Conservation (phyloP, 352 stramenopile species). For the Phytophthora chlamydospora region DNA sequence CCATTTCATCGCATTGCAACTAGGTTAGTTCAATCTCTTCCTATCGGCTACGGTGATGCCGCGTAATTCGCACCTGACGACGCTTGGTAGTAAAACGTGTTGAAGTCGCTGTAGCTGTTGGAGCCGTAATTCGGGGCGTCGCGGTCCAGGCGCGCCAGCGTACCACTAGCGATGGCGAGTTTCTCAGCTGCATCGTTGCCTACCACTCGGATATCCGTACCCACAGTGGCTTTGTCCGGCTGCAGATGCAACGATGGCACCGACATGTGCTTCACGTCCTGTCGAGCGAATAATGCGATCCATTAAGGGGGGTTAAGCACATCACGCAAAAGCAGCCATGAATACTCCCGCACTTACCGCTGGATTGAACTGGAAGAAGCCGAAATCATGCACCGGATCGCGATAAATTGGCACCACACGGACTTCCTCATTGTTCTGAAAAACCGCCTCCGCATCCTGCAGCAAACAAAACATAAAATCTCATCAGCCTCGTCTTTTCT, state of each 20-base stretch:
- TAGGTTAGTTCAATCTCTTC: not conserved
- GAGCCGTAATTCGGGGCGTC: conserved; percentile 89
- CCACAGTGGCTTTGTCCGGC: conserved; percentile 88
- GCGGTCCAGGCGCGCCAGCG: conserved; percentile 91
- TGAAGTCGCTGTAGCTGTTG: conserved; percentile 94
- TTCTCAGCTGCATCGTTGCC: conserved; percentile 94
- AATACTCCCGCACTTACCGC: conserved; percentile 37
- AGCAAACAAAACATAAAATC: conserved; percentile 1
- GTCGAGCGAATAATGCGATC: not conserved
- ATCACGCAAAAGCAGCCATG: not conserved
- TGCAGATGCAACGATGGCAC: conserved; percentile 80
- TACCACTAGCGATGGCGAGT: conserved; percentile 90
- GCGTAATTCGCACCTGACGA: conserved; percentile 54
- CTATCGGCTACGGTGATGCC: too few species aligned
- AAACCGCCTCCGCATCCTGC: conserved; percentile 89
- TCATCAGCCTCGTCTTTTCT: not conserved
- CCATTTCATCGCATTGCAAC: not conserved
- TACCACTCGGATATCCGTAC: conserved; percentile 92
- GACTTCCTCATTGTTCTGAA: conserved; percentile 95
- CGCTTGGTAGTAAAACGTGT: conserved; percentile 94
- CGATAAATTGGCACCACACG: conserved; percentile 92
- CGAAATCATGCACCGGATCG: conserved; percentile 94
- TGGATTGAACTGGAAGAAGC: conserved; percentile 92
- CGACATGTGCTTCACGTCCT: conserved; percentile 88
- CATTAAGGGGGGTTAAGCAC: not conserved